Evolutionary conservation across 495 filamentous ascomycete genomes (phyloP), one percentile per base, ranked within the genome.

Genomic region (Hyaloscypha bicolor): DNA sequence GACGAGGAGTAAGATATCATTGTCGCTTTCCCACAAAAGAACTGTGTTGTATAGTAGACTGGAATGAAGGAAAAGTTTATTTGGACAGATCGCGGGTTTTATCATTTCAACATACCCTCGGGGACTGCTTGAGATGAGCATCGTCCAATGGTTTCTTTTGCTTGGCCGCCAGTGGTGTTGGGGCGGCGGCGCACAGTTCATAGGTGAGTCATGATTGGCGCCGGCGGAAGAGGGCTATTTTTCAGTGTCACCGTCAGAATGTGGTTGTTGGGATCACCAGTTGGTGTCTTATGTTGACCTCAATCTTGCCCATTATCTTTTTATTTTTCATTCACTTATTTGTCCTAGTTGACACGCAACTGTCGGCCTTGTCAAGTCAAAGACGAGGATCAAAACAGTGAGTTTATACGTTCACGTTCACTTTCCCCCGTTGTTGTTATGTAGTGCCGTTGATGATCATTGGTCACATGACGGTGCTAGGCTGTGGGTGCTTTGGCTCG

Each of bases 1-100:
- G 76, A 79, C 22, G 77, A 78, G 37, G 72, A 76, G 35, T 48
- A 63, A 58, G 57, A 55, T 63, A 42, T 55, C 35, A 31, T 37
- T 21, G 70, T 57, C 30, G 66, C 55, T 35, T 61, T 62, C 51
- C 45, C 39, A 57, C 31, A 55, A 66, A 42, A 60, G 35, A 57
- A 57, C 48, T 53, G 22, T 70, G 67, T 69, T 72, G 72, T 74
- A 74, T 62, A 72, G 52, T 74, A 74, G 67, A 67, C 33, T 42
- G 67, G 58, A 68, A 66, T 68, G 55, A 19, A 69, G 65, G 72
- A 69, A 56, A 56, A 68, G 48, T 68, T 64, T 71, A 58, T 48
- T 60, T 64, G 64, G 66, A 11, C 30, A 60, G 63, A 72, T 65
- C 39, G 37, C 62, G 52, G 25, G 60, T 33, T 39, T 57, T 42